These are phyloP conservation scores for Penicillium polonicum DNA, from an alignment of 2,329 filamentous ascomycete genomes.

Conservation along the genomic window DNA sequence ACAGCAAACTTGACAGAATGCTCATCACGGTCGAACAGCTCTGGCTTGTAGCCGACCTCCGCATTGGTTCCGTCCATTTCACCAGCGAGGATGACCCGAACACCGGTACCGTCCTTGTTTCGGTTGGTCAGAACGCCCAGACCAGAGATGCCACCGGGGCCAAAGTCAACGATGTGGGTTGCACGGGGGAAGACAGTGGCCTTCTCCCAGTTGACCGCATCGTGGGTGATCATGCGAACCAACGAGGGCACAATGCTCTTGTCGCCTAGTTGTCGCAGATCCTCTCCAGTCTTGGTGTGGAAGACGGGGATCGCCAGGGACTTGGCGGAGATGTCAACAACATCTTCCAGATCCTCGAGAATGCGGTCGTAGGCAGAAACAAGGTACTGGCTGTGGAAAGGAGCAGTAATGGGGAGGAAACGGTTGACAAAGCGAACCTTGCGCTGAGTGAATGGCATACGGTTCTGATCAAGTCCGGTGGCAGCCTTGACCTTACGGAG, in stretches of 20 bases:
- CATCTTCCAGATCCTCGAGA: slow-evolving; percentile 79
- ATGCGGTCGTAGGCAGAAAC: slow-evolving; percentile 77
- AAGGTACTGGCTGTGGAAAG: slow-evolving; percentile 97
- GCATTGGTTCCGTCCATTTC: slow-evolving; percentile 85
- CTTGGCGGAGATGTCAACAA: slow-evolving; percentile 72
- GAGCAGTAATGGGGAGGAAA: slow-evolving; percentile 94
- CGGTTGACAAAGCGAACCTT: slow-evolving; percentile 96
- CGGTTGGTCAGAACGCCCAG: slow-evolving; percentile 94
- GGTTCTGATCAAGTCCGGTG: slow-evolving; percentile 93
- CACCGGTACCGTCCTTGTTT: slow-evolving; percentile 98
- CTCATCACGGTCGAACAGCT: slow-evolving; percentile 95
- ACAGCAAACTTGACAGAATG: slow-evolving; percentile 92
- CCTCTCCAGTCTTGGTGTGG: slow-evolving; percentile 84
- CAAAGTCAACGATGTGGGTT: slow-evolving; percentile 94
- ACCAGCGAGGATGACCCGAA: slow-evolving; percentile 92
- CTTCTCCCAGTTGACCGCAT: slow-evolving; percentile 93
- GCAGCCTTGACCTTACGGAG: slow-evolving; percentile 95
- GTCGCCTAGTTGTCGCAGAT: slow-evolving; percentile 68
- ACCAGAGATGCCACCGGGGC: slow-evolving; percentile 93
- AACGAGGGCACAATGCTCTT: slow-evolving; percentile 83
- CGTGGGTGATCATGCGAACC: slow-evolving; percentile 88
- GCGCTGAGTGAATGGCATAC: slow-evolving; percentile 89
- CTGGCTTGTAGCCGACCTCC: slow-evolving; percentile 96
- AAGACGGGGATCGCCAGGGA: slow-evolving; percentile 81
- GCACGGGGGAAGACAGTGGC: slow-evolving; percentile 87